Conservation (phyloP, 2,329 filamentous ascomycete species). For the Fusarium azukiicola region DNA sequence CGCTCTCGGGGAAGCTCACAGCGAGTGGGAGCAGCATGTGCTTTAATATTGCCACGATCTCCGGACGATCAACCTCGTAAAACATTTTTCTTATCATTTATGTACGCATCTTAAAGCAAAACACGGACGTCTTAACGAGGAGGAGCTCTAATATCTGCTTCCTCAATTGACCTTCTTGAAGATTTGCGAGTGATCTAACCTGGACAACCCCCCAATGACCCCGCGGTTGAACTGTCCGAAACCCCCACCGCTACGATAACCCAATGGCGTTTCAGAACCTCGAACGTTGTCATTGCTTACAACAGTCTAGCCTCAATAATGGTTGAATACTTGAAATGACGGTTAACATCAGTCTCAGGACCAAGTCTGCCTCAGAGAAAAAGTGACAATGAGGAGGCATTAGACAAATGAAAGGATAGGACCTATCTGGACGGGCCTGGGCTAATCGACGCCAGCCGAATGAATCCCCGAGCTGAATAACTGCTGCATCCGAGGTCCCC, state of each 20-base stretch:
- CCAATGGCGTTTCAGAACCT: conserved; percentile 1
- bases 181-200: not conserved
- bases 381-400: too few relatives aligned
- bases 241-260: not conserved
- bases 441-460: not conserved
- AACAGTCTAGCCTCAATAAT: not conserved
- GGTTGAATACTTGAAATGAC: not conserved
- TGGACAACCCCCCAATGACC: not conserved
- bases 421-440: too few relatives aligned
- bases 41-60: conserved; percentile 8
- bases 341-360: not conserved
- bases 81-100: not conserved
- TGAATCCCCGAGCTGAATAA: not conserved
- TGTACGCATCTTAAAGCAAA: not conserved
- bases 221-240: not conserved
- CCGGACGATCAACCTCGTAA: not conserved
- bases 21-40: conserved; percentile 38
- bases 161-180: not conserved
- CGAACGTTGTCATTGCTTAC: not conserved
- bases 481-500: not conserved
- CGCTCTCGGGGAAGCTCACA: conserved; percentile 50
- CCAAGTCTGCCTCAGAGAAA: not conserved
- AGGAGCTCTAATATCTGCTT: not conserved
- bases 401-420: too few relatives aligned
- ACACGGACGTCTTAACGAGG: not conserved